phyloP scores from a whole-genome alignment of 1,284 basidiomycete genomes.

The Agroathelia rolfsii region DNA sequence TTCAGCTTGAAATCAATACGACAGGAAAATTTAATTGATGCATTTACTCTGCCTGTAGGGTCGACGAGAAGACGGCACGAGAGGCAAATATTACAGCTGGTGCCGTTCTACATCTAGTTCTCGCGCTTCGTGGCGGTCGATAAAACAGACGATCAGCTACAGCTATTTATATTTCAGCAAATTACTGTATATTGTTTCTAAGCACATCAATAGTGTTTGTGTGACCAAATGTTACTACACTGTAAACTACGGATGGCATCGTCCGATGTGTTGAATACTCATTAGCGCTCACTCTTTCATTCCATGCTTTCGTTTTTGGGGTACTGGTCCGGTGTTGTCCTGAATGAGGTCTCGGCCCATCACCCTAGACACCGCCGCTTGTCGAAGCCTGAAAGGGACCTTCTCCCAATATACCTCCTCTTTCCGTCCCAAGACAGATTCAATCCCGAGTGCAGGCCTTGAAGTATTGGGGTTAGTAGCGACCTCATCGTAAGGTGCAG shows the following conservation, averaged over 20 bases:
- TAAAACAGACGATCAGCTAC: no score
- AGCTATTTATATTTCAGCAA: no score
- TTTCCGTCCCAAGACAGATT: slow-evolving; percentile 48
- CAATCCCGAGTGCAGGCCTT: no score
- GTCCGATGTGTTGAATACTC: no score
- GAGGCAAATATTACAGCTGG: slow-evolving; percentile 79
- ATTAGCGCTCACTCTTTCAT: no score
- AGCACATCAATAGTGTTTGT: no score
- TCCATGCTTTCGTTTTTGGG: no score
- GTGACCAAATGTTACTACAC: no score
- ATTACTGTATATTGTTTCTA: no score
- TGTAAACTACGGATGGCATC: no score
- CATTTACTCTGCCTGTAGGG: slow-evolving; percentile 27
- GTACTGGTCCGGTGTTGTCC: no score
- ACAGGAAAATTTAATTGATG: slow-evolving; percentile 4
- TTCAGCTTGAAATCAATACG: not conserved
- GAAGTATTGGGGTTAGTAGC: slow-evolving; percentile 21
- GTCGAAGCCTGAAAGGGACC: slow-evolving; percentile 59
- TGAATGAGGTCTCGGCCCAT: no score
- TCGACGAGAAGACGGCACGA: slow-evolving; percentile 81
- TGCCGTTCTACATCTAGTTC: slow-evolving; percentile 83
- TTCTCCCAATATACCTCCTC: slow-evolving; percentile 72
- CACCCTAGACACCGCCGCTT: slow-evolving; percentile 47
- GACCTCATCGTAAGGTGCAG: slow-evolving; percentile 8
- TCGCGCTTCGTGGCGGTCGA: slow-evolving; percentile 81